Conservation (phyloP, 306 rosid genomes). For the Gillenia trifoliata region DNA sequence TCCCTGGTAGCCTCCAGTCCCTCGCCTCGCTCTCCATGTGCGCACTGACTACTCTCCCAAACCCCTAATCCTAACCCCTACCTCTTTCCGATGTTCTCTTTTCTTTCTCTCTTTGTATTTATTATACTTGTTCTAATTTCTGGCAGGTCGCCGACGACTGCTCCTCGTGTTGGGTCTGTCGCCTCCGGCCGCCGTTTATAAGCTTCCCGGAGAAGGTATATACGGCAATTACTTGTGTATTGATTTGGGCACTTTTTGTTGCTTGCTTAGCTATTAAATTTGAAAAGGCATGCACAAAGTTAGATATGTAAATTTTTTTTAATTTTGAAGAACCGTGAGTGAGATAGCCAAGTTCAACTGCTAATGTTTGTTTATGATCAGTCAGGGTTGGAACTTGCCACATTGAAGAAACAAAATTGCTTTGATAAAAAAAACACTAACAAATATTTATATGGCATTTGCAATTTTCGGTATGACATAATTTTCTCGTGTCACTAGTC, state of each 20-base stretch:
- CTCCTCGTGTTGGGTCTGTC: conserved; percentile 50
- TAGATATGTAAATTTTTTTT: background rate
- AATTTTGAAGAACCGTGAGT: background rate
- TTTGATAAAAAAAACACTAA: conserved; percentile 21
- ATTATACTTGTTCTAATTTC: background rate
- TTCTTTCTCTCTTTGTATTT: background rate
- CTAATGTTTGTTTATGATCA: background rate
- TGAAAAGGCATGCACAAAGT: background rate
- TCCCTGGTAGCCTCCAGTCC: conserved; percentile 74
- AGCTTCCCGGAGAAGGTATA: conserved; percentile 77
- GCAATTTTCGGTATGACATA: background rate
- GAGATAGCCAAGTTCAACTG: background rate
- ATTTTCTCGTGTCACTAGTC: background rate
- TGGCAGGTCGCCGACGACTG: conserved; percentile 42
- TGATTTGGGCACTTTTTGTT: background rate
- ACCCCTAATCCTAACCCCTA: background rate
- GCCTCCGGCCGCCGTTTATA: conserved; percentile 78
- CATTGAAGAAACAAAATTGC: background rate
- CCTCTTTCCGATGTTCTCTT: too few species aligned
- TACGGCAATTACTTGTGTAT: too few species aligned
- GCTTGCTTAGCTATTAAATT: background rate
- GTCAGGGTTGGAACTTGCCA: background rate
- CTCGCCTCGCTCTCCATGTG: conserved; percentile 84
- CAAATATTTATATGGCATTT: background rate
- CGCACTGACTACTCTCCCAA: background rate